Percentiles rank a stretch among this genome's conserved stretches.
phyloP scores from a whole-genome alignment of 768 basidiomycete species.

The Leccinum sublutescens region DNA sequence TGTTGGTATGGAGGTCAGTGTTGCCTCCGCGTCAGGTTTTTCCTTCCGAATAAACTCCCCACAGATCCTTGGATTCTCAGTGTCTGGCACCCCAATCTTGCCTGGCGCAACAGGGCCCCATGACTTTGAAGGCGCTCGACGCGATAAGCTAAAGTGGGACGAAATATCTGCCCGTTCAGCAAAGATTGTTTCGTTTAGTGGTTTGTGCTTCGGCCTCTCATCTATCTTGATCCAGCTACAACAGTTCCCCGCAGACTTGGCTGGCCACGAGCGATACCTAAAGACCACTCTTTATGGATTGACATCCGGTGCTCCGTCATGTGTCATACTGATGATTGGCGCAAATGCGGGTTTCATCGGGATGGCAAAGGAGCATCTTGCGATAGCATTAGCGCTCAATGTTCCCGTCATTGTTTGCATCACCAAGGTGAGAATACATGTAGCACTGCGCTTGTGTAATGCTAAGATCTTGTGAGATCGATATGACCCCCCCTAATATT shows the following conservation, averaged over 20 bases:
- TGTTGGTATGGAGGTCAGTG: slow-evolving; percentile 92
- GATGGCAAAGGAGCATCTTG: slow-evolving; percentile 96
- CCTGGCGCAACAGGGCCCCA: slow-evolving; percentile 56
- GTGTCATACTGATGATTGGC: slow-evolving; percentile 90
- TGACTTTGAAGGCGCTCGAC: slow-evolving; percentile 63
- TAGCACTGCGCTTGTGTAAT: neutral
- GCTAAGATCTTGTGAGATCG: slow-evolving; percentile 51
- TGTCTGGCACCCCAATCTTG: slow-evolving; percentile 73
- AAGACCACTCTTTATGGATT: slow-evolving; percentile 95
- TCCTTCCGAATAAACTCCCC: neutral
- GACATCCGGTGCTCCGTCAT: slow-evolving; percentile 91
- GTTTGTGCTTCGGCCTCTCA: slow-evolving; percentile 34
- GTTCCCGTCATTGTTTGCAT: slow-evolving; percentile 93
- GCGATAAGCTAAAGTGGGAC: slow-evolving; percentile 94
- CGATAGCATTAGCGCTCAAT: slow-evolving; percentile 89
- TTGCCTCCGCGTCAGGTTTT: neutral
- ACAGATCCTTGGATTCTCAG: slow-evolving; percentile 87
- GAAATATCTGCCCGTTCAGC: slow-evolving; percentile 86
- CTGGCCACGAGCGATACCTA: slow-evolving; percentile 91
- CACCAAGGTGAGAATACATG: slow-evolving; percentile 65
- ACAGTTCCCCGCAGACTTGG: slow-evolving; percentile 63
- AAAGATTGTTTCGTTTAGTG: slow-evolving; percentile 94
- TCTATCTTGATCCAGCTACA: neutral
- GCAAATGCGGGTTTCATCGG: slow-evolving; percentile 90
- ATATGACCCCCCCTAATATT: slow-evolving; percentile 95